Conservation (phyloP, 2,329 filamentous ascomycete genomes). For the Paecilomyces niveus region DNA sequence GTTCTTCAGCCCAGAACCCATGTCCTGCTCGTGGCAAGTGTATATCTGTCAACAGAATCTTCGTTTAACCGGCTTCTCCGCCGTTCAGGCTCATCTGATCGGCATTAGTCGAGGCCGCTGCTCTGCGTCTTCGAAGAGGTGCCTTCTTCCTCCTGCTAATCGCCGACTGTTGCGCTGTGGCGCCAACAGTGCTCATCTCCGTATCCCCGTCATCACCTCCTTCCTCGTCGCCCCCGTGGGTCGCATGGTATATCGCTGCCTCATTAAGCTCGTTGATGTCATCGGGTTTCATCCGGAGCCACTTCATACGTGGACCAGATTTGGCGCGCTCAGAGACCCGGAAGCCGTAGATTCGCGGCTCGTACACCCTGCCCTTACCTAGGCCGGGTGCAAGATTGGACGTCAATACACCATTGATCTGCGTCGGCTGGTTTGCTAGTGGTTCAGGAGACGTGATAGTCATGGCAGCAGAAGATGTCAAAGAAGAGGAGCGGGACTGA, state of each 20-base stretch:
- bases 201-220: slow-evolving; percentile 31
- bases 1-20: neutral
- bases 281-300: slow-evolving; percentile 77
- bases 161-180: slow-evolving; percentile 27
- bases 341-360: slow-evolving; percentile 95
- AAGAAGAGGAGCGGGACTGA: slow-evolving; percentile 26
- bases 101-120: slow-evolving; percentile 11
- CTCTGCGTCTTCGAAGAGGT: slow-evolving; percentile 33
- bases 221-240: slow-evolving; percentile 22
- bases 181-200: slow-evolving; percentile 26
- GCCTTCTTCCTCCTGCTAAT: slow-evolving; percentile 37
- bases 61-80: slow-evolving; percentile 14
- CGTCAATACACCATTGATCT: slow-evolving; percentile 78
- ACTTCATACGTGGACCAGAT: slow-evolving; percentile 92
- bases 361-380: slow-evolving; percentile 76
- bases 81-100: slow-evolving; percentile 30
- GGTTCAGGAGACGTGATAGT: slow-evolving; percentile 23
- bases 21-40: neutral
- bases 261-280: slow-evolving; percentile 83
- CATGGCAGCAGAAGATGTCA: slow-evolving; percentile 17
- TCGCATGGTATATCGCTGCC: slow-evolving; percentile 31
- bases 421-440: slow-evolving; percentile 41
- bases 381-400: slow-evolving; percentile 85
- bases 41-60: neutral
- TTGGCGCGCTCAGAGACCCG: slow-evolving; percentile 83